Evolutionary conservation across 106 monocot genomes (phyloP).

Genomic region (Acanthochlamys bracteata): DNA sequence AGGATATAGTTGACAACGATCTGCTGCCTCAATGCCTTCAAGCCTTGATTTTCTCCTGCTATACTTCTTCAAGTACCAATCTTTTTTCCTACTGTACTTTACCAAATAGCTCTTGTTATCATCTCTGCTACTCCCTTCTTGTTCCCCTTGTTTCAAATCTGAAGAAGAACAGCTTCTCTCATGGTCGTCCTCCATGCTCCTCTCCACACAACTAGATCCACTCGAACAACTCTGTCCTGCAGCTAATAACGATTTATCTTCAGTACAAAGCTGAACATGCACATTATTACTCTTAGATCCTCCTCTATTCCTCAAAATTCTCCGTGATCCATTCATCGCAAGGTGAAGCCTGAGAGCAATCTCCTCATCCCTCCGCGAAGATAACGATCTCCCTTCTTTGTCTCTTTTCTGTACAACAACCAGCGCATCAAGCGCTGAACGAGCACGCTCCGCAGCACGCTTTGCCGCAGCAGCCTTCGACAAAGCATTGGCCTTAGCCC

Average conservation of each 20-base stretch:
- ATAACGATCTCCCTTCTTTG: neutral
- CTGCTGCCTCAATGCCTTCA: neutral
- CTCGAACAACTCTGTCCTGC: neutral
- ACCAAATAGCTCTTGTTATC: neutral
- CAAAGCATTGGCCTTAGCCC: neutral
- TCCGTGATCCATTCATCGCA: neutral
- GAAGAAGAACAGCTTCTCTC: neutral
- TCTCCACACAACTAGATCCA: neutral
- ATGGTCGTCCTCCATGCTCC: too few relatives aligned
- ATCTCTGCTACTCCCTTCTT: neutral
- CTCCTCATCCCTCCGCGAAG: neutral
- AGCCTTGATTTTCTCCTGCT: neutral
- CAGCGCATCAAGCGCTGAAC: neutral
- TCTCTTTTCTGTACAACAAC: neutral
- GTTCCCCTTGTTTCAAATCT: neutral
- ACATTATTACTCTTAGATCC: neutral
- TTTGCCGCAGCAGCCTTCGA: neutral
- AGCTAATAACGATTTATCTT: neutral
- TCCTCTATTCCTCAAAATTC: neutral
- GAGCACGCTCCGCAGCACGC: neutral
- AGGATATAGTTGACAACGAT: neutral
- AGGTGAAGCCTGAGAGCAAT: neutral
- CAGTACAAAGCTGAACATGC: neutral
- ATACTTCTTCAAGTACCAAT: slow-evolving; percentile 2
- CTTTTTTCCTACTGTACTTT: neutral